Base-by-base conservation (phyloP, 2,329 filamentous ascomycete species). In the Hirsutella thompsonii region DNA sequence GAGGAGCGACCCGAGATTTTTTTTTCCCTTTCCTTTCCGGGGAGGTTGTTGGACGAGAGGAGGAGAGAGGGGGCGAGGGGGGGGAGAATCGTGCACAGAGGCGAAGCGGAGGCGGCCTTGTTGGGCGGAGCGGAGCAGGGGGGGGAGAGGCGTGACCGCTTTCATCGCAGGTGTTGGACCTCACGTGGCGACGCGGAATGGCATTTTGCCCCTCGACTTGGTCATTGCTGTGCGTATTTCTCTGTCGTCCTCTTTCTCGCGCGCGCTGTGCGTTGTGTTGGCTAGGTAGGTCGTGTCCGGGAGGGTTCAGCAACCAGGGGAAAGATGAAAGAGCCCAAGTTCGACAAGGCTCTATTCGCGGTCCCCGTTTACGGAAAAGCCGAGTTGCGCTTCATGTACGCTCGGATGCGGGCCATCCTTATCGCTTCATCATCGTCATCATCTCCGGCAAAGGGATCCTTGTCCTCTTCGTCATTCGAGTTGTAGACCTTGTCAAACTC, bases 401-500 rank as follows among this genome's bases (percentile, higher is more conserved):
- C 53, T 44, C 54, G 55, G 44, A 64, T 63, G 37, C 60, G 58
- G 30, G 58, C 60, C 58, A 63, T 62, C 18, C 56, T 54, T 37
- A 53, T 54, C 37, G 60, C 58, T 39, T 52, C 49, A 34, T 57
- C 55, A 21, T 54, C 51, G 36, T 55, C 53, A 28, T 64, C 62
- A 33, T 62, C 60, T 33, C 51, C 52, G 18, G 50, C 56, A 19
- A 66, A 53, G 32, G 59, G 60, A 5, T 63, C 58, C 18, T 59
- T 57, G 32, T 60, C 55, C 20, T 62, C 61, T 14, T 58, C 54
- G 33, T 58, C 52, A 6, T 57, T 55, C 19, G 67, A 55, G 40
- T 68, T 67, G 40, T 66, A 72, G 48, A 74, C 70, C 18, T 67
- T 55, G 41, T 69, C 69, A 41, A 66, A 74, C 48, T 76, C 72